These are phyloP conservation scores for Pulveroboletus ravenelii DNA, from an alignment of 768 basidiomycete genomes.

Conservation along the genomic window DNA sequence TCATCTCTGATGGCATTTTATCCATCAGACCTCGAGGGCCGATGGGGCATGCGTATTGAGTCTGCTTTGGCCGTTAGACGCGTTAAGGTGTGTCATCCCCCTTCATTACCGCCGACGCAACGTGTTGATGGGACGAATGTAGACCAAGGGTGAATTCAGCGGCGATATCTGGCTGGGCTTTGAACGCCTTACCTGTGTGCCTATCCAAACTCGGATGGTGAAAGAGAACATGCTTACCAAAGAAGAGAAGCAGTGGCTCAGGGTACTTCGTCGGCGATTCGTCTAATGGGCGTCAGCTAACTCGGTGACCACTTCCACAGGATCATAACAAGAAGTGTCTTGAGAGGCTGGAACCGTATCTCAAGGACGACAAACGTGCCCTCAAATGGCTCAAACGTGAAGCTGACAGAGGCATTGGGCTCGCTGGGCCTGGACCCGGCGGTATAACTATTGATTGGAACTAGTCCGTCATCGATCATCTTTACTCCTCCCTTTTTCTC, in stretches of 20 bases:
- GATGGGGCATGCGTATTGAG: constrained; percentile 92
- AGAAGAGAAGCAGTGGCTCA: constrained; percentile 85
- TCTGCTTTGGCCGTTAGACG: constrained; percentile 74
- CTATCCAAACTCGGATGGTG: constrained; percentile 88
- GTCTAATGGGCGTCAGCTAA: background rate
- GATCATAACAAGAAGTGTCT: constrained; percentile 78
- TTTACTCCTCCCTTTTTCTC: background rate
- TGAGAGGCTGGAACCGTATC: constrained; percentile 55
- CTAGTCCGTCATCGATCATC: constrained; percentile 25
- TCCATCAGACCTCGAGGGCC: constrained; percentile 60
- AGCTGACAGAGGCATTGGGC: constrained; percentile 68
- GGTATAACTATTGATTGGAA: constrained; percentile 81
- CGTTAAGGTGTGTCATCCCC: constrained; percentile 36
- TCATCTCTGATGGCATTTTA: constrained; percentile 11
- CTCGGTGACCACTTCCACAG: constrained; percentile 32
- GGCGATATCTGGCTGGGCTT: constrained; percentile 84
- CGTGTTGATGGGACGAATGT: constrained; percentile 9
- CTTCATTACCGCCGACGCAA: constrained; percentile 1
- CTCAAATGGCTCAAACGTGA: constrained; percentile 77
- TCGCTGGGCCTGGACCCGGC: constrained; percentile 58
- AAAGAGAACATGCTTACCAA: constrained; percentile 79
- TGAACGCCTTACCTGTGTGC: constrained; percentile 89
- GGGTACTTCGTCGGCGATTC: constrained; percentile 39
- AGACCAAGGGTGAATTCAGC: constrained; percentile 71
- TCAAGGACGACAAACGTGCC: constrained; percentile 78